Base-by-base conservation (phyloP, 805 yeast species). In the Saturnispora kantuleensis region DNA sequence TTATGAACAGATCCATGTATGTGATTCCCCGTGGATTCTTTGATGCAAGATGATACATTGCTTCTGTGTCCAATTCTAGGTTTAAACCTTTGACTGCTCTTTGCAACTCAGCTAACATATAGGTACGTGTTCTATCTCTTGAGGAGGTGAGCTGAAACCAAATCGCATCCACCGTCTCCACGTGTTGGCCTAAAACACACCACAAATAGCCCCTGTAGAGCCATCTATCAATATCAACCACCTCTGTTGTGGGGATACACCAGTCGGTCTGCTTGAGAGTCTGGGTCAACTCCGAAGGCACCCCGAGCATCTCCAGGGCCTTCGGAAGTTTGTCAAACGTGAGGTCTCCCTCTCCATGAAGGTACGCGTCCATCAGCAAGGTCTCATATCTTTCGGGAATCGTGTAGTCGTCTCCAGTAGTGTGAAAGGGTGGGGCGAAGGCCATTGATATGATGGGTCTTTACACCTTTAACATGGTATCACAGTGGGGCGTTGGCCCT, bases 201-300 rank as follows among this genome's bases (percentile, higher is more conserved):
- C 73, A 51, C 28, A 71, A 65, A 35, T 65, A 69, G 2, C 74
- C 71, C 39, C 56, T 56, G 34, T 58, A 56, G 31, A 74, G 44
- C 34, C 71, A 57, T 45, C 65, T 67, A 38, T 72, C 77, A 48
- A 74, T 71, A 52, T 73, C 79, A 10, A 75, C 64, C 3, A 74
- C 56, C 31, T 66, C 53, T 1, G 46, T 41, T 0, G 74, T 68
- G 3, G 41, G 43, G 17, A 47, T 45, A 10, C 38, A 28, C 52
- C 52, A 50, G 2, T 42, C 35, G 3, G 16, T 39, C 5, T 39
- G 17, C 5, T 41, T n/a, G 11, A 37, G 15, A 6, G 10, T 10
- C 7, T 42, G 46, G 17, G 42, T 31, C 10, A 49, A 2, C 34
- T 45, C 47, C 17, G 21, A 5, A 3, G 52, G 52, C 26, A 49